Conservation (phyloP, 1,284 basidiomycete genomes). For the Malassezia pachydermatis region DNA sequence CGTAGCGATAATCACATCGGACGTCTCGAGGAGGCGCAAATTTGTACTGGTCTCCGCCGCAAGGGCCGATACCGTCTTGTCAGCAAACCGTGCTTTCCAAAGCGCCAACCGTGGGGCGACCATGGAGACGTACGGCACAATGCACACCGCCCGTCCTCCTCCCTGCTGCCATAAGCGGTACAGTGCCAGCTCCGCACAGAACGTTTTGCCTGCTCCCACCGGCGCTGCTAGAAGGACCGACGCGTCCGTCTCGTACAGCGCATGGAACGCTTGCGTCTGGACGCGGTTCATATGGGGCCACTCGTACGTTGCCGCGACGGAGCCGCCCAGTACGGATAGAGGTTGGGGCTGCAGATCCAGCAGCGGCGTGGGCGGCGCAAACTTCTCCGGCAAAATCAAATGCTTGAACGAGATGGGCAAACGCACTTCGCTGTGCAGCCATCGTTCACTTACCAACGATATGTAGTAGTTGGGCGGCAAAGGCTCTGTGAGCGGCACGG, state of each 20-base stretch:
- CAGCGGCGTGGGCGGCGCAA: slow-evolving; percentile 81
- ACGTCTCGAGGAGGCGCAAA: slow-evolving; percentile 66
- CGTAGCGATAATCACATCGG: slow-evolving; percentile 78
- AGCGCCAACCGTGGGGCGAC: slow-evolving; percentile 78
- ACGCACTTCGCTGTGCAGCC: slow-evolving; percentile 88
- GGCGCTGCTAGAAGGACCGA: slow-evolving; percentile 93
- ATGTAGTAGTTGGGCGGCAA: slow-evolving; percentile 97
- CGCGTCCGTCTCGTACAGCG: slow-evolving; percentile 87
- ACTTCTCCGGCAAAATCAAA: slow-evolving; percentile 90
- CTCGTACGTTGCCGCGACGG: slow-evolving; percentile 71
- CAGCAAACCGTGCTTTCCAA: slow-evolving; percentile 82
- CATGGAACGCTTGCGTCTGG: slow-evolving; percentile 97
- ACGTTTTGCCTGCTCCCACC: slow-evolving; percentile 90
- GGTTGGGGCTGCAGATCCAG: slow-evolving; percentile 87
- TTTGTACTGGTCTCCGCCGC: slow-evolving; percentile 93
- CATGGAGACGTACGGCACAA: slow-evolving; percentile 95
- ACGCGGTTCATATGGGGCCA: slow-evolving; percentile 92
- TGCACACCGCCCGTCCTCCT: slow-evolving; percentile 76
- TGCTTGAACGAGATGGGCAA: slow-evolving; percentile 96
- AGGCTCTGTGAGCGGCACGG: slow-evolving; percentile 91
- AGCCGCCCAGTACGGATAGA: slow-evolving; percentile 80
- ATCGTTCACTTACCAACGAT: slow-evolving; percentile 83
- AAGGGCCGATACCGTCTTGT: slow-evolving; percentile 81
- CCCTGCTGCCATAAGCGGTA: slow-evolving; percentile 79
- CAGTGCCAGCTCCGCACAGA: slow-evolving; percentile 91